Conservation (phyloP, 2,329 filamentous ascomycete genomes). For the Ascochyta pisi region DNA sequence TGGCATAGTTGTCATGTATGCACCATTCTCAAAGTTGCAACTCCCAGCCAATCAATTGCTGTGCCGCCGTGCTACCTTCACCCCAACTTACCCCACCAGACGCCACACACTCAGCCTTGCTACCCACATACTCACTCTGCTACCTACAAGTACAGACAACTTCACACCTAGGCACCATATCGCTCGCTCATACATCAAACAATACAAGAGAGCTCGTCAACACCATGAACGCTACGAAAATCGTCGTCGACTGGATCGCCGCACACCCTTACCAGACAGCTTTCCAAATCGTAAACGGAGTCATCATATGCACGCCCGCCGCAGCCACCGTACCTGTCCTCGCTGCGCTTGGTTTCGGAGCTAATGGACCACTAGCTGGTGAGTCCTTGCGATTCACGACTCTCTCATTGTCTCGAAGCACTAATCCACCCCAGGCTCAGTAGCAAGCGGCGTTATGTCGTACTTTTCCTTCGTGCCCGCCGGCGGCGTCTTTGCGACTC, state of each 20-base stretch:
- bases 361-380: constrained; percentile 34
- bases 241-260: constrained; percentile 26
- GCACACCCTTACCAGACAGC: constrained; percentile 34
- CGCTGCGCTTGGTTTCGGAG: constrained; percentile 28
- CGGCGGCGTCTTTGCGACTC: constrained; percentile 30
- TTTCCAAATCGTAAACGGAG: constrained; percentile 32
- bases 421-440: constrained; percentile 20
- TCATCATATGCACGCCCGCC: constrained; percentile 32
- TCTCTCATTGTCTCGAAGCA: background rate
- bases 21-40: background rate
- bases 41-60: background rate
- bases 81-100: background rate
- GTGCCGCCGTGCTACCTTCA: constrained; percentile 4
- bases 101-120: constrained; percentile 6
- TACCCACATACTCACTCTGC: background rate
- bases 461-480: constrained; percentile 30
- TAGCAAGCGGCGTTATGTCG: constrained; percentile 30
- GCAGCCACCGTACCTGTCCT: constrained; percentile 34
- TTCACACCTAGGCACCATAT: background rate
- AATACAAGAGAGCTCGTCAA: background rate
- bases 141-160: too few relatives aligned
- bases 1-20: background rate
- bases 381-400: background rate
- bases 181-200: too few relatives aligned
- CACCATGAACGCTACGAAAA: constrained; percentile 10